A percentile compares a stretch with the other conserved stretches of the same genome.
These are phyloP conservation scores for Yamadazyma sp. DNA, from an alignment of 805 yeast genomes.

Conservation along the genomic window DNA sequence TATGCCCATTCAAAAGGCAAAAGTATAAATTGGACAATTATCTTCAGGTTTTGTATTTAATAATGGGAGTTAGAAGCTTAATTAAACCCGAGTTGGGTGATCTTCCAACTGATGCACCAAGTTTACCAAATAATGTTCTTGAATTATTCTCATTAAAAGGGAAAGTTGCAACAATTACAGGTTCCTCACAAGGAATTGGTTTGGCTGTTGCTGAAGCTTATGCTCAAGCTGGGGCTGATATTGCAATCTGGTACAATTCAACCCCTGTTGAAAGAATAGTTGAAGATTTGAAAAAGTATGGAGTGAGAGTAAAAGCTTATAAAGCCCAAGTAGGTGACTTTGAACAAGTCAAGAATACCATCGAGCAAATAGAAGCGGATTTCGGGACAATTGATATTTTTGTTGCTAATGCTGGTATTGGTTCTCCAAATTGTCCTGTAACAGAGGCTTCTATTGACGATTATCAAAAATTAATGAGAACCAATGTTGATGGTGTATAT, in stretches of 20 bases:
- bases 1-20: too few relatives aligned
- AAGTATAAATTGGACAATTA: too few relatives aligned
- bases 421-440: slow-evolving; percentile 20
- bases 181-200: slow-evolving; percentile 24
- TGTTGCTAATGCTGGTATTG: slow-evolving; percentile 27
- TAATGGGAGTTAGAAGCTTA: not conserved
- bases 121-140: slow-evolving; percentile 1
- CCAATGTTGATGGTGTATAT: slow-evolving; percentile 23
- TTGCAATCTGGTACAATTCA: slow-evolving; percentile 31
- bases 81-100: not conserved
- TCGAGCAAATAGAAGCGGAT: slow-evolving; percentile 17
- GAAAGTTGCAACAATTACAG: slow-evolving; percentile 22
- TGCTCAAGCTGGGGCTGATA: slow-evolving; percentile 21
- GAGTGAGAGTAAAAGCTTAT: slow-evolving; percentile 34
- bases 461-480: slow-evolving; percentile 21
- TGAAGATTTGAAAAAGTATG: slow-evolving; percentile 48
- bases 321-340: slow-evolving; percentile 19
- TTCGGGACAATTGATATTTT: slow-evolving; percentile 26
- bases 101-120: slow-evolving; percentile 4
- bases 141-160: slow-evolving; percentile 15
- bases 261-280: slow-evolving; percentile 53
- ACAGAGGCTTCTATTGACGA: slow-evolving; percentile 9
- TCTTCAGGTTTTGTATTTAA: too few relatives aligned
- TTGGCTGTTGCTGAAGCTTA: slow-evolving; percentile 22
- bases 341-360: slow-evolving; percentile 18